Base-by-base conservation (phyloP, 2,329 filamentous ascomycete species). In the Sporothrix inflata region DNA sequence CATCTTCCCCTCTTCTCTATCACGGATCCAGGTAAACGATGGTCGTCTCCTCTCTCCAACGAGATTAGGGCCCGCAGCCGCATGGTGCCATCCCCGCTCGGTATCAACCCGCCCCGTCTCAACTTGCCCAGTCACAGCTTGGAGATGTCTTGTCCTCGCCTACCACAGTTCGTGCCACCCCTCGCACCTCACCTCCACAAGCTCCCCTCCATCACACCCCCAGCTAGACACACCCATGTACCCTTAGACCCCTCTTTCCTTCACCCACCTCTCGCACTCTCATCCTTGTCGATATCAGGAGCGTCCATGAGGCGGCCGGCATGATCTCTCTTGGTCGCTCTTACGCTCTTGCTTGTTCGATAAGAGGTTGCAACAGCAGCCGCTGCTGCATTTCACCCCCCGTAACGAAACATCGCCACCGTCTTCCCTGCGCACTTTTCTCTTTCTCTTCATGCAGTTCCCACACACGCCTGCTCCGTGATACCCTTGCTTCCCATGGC, bases 1-100 rank as follows among this genome's bases (percentile, higher is more conserved):
- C 27, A 57, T 19, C 53, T 34, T 57, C 53, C 53, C 53, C 53
- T 57, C 53, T 57, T 57, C 53, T n/a, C n/a, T 61, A 42, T 61
- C 34, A n/a, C 34, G 27, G 27, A 57, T 19, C n/a, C 21, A 53
- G 21, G 24, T 7, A 53, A 53, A 53, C 21, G 21, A 53, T 21
- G 8, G 24, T 11, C 7, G n/a, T 53, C 49, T 24, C 8, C 21
- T 11, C n/a, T 21, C 21, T 21, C 49, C 1, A 19, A 34, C 0
- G 53, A 57, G 53, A 57, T 34, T 34, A 34, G 27, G 9, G 5
- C 16, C 11, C 27, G 24, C 12, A 16, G 19, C 19, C 19, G 34
- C 6, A 61, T 40, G 6, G 11, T 12, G 34, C 19, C 57, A 12
- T 42, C 57, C 30, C 34, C 57, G 19, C 30, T 42, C 34, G 34